Percentiles rank a stretch among this genome's conserved stretches.
These are phyloP conservation scores for Citrus medica DNA, from an alignment of 345 rosid species.

Conservation along the genomic window DNA sequence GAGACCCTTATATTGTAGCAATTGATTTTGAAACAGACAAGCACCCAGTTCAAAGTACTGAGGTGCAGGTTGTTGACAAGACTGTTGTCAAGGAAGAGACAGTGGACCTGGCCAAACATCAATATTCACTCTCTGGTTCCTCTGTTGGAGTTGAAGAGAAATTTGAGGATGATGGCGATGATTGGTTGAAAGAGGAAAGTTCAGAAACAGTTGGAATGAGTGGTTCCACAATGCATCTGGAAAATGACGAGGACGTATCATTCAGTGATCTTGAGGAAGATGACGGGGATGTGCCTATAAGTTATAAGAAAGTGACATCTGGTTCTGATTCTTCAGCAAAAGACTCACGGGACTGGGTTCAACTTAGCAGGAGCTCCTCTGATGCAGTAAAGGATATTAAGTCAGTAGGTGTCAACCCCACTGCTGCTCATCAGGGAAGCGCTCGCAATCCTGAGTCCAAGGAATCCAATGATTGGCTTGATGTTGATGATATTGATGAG, in stretches of 20 bases:
- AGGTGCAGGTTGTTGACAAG: conserved; percentile 61
- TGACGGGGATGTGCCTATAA: conserved; percentile 50
- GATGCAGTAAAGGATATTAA: conserved; percentile 44
- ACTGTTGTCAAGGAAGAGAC: conserved; percentile 64
- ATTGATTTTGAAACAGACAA: conserved; percentile 47
- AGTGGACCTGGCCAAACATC: conserved; percentile 26
- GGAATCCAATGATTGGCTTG: conserved; percentile 71
- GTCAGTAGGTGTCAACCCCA: conserved; percentile 25
- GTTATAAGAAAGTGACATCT: conserved; percentile 43
- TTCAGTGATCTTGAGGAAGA: conserved; percentile 98
- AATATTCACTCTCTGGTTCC: conserved; percentile 26
- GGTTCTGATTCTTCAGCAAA: conserved; percentile 54
- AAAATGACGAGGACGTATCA: conserved; percentile 88
- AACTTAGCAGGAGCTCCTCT: conserved; percentile 46
- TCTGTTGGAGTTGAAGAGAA: conserved; percentile 38
- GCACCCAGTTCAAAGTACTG: conserved; percentile 44
- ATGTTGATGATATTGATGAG: conserved; percentile 62
- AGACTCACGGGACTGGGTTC: conserved; percentile 63
- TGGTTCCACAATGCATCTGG: conserved; percentile 46
- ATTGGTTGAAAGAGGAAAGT: conserved; percentile 84
- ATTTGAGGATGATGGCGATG: conserved; percentile 79
- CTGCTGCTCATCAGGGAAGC: conserved; percentile 38
- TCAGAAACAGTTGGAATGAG: conserved; percentile 37
- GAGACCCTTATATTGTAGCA: conserved; percentile 26
- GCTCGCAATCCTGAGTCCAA: conserved; percentile 37